A percentile compares a stretch with the other conserved stretches of the same genome.
Evolutionary conservation across 73 alveolate species (phyloP).

Genomic region (Tetrahymena malaccensis): DNA sequence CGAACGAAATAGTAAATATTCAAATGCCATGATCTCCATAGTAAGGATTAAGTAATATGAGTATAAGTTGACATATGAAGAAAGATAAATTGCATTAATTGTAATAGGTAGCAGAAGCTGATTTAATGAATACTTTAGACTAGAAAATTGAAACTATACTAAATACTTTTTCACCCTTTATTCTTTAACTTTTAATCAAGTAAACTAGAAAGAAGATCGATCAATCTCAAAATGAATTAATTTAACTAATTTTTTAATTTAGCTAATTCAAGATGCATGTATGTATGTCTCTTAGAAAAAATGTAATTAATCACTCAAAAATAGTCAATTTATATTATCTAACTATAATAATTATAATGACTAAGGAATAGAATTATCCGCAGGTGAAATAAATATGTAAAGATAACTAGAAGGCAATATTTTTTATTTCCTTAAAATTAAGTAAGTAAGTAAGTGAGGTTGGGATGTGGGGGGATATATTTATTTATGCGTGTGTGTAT

Average conservation of each 20-base stretch:
- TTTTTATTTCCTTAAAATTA: neutral
- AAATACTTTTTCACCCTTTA: neutral
- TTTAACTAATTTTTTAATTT: neutral
- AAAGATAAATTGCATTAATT: neutral
- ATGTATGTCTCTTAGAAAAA: neutral
- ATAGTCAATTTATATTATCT: neutral
- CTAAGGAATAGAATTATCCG: neutral
- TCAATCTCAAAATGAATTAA: neutral
- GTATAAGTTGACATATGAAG: neutral
- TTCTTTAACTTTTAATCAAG: neutral
- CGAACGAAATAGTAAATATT: neutral
- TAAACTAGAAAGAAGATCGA: neutral
- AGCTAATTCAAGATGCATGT: neutral
- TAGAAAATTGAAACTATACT: neutral
- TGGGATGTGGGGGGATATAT: neutral
- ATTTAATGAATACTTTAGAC: neutral
- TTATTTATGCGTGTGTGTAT: neutral
- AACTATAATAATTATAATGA: neutral
- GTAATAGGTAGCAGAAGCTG: neutral
- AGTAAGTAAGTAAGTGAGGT: neutral
- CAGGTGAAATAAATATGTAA: neutral
- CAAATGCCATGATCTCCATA: neutral
- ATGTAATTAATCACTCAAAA: neutral
- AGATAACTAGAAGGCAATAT: neutral
- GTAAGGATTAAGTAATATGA: neutral